phyloP scores from a whole-genome alignment of 2,329 filamentous ascomycete genomes.

The Xylariaceae sp. region DNA sequence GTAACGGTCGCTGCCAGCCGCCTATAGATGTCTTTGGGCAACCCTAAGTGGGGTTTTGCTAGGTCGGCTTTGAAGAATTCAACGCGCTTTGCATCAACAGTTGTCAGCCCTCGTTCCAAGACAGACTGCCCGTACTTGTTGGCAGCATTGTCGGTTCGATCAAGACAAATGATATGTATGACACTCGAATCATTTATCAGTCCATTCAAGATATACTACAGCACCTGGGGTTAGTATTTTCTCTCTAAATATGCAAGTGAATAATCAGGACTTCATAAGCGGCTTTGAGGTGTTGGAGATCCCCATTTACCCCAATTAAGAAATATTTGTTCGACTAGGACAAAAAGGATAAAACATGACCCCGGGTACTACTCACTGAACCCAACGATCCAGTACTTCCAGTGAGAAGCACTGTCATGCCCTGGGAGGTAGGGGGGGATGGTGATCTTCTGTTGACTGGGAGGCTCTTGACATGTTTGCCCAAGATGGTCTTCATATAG shows the following conservation, averaged over 20 bases:
- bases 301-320: too few relatives aligned
- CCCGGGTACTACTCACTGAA: too few relatives aligned
- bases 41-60: slow-evolving; percentile 9
- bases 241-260: too few relatives aligned
- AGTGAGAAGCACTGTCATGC: slow-evolving; percentile 41
- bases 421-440: slow-evolving; percentile 17
- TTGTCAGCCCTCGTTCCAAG: slow-evolving; percentile 9
- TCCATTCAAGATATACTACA: slow-evolving; percentile 44
- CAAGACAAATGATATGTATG: slow-evolving; percentile 19
- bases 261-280: too few relatives aligned
- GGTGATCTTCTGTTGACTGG: background rate
- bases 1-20: slow-evolving; percentile 5
- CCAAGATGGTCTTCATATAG: background rate
- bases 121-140: slow-evolving; percentile 16
- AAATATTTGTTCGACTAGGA: too few relatives aligned
- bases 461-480: background rate
- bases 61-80: slow-evolving; percentile 22
- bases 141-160: slow-evolving; percentile 17
- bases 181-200: slow-evolving; percentile 34
- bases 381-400: slow-evolving; percentile 46
- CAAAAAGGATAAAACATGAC: too few relatives aligned
- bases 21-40: slow-evolving; percentile 7
- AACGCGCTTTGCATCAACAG: slow-evolving; percentile 8
- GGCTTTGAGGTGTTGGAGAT: too few relatives aligned
- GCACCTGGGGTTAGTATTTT: too few relatives aligned